Conservation (phyloP, 805 yeast genomes). For the Vanderwaltozyma polyspora region DNA sequence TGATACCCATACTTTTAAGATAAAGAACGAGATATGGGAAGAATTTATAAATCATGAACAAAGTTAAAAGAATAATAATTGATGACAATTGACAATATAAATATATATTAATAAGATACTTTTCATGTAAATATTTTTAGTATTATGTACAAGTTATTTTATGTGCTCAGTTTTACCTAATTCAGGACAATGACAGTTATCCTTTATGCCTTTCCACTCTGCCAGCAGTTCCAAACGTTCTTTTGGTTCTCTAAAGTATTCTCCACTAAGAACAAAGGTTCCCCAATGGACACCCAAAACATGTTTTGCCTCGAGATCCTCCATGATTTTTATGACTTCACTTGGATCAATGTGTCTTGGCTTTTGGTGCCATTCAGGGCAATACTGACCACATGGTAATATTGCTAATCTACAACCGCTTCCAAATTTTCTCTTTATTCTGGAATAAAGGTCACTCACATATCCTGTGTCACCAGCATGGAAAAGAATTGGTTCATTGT, state of each 20-base stretch:
- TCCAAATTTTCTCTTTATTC: constrained; percentile 57
- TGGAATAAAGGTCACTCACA: constrained; percentile 55
- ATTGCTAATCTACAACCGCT: constrained; percentile 50
- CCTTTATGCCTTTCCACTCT: constrained; percentile 21
- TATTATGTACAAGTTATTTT: constrained; percentile 1
- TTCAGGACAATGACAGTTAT: constrained; percentile 48
- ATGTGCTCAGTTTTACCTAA: constrained; percentile 63
- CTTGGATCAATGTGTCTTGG: constrained; percentile 80
- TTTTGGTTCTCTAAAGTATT: constrained; percentile 79
- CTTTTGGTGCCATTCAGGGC: constrained; percentile 88
- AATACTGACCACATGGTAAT: constrained; percentile 89
- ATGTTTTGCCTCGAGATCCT: constrained; percentile 46
- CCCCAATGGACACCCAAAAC: constrained; percentile 96
- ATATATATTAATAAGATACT: not conserved
- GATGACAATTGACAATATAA: not conserved
- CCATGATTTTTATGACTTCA: constrained; percentile 61
- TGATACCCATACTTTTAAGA: constrained; percentile 52
- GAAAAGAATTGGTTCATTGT: constrained; percentile 62
- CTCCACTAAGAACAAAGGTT: constrained; percentile 81
- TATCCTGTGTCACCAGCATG: constrained; percentile 97
- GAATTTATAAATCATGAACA: constrained; percentile 3
- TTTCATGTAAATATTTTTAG: not conserved
- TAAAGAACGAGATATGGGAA: constrained; percentile 50
- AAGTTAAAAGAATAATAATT: not conserved
- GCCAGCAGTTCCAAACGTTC: constrained; percentile 43